Base-by-base conservation (phyloP, 163 green algal species). In the Chlamydomonas reinhardtii region DNA sequence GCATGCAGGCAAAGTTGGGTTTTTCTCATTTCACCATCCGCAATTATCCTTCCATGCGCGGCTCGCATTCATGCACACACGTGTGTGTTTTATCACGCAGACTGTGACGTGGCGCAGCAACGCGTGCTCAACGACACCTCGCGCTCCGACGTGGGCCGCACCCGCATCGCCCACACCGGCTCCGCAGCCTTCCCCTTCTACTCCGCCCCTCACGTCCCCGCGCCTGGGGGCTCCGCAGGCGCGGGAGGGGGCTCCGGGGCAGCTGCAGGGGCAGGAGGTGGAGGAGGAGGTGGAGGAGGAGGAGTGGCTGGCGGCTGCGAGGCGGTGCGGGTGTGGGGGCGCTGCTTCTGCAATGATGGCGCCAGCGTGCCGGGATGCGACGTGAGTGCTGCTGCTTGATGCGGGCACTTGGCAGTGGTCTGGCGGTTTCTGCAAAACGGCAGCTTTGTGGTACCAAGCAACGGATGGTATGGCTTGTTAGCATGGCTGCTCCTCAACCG, bases 301-400 rank as follows among this genome's bases (percentile, higher is more conserved):
- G 43, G 43, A 16, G 43, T 11, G 35, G 61, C 24, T 0, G 37
- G 27, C 59, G 22, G 14, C 39, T 84, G 76, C 37, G 27, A 84
- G 11, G 39, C 25, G 37, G 64, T 61, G 16, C 62, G 62, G 29
- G 29, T 84, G 61, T 75, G 29, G 37, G 76, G 76, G 11, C 68
- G 64, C 64, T 84, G 76, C 64, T 29, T 34, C 27, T 84, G 76
- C 76, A 43, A 74, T 34, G 76, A 84, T 39, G 76, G 76, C 27
- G 37, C 8, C 76, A 65, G 37, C 11, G n/a, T 73, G 76, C 76
- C 76, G 2, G 76, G 76, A 3, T 84, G 76, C 64, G 64, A 84
- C 31, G 76, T 84, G 31, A 52, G 76, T 5, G 39, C 39, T 48
- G 59, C 22, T 12, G 20, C 59, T 29, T 48, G 39, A 48, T 48